Percentiles rank a stretch among this genome's conserved stretches.
phyloP scores from a whole-genome alignment of 2,329 filamentous ascomycete genomes.

The Aspergillus melleus region DNA sequence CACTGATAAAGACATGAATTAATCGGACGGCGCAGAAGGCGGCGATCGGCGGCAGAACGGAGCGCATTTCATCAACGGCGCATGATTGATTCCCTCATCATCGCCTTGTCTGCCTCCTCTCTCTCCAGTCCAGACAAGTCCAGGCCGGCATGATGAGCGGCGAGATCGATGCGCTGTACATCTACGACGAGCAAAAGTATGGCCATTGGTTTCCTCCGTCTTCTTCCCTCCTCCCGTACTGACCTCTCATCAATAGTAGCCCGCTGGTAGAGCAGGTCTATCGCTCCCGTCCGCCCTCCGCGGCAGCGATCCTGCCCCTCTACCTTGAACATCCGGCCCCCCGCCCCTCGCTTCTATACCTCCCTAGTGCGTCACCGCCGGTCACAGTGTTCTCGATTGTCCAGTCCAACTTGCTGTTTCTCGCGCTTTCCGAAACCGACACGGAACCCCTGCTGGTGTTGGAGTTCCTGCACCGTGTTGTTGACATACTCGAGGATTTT shows the following conservation, averaged over 20 bases:
- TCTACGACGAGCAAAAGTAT: conserved; percentile 94
- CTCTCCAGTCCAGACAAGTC: conserved; percentile 19
- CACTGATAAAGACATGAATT: neutral
- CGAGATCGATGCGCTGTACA: conserved; percentile 91
- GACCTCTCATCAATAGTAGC: conserved; percentile 55
- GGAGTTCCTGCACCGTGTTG: conserved; percentile 89
- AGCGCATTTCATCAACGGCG: neutral
- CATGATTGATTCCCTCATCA: neutral
- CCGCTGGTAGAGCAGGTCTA: conserved; percentile 88
- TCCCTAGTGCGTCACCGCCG: conserved; percentile 77
- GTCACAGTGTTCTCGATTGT: conserved; percentile 83
- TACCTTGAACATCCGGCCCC: conserved; percentile 81
- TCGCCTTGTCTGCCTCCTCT: conserved; percentile 8
- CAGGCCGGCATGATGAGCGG: conserved; percentile 66
- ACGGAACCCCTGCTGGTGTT: conserved; percentile 85
- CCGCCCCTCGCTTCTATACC: conserved; percentile 81
- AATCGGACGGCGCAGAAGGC: conserved; percentile 20
- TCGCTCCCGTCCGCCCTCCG: conserved; percentile 74
- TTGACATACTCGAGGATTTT: conserved; percentile 93
- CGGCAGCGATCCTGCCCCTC: conserved; percentile 74
- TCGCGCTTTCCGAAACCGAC: conserved; percentile 81
- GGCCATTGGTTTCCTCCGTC: conserved; percentile 21
- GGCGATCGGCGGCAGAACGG: conserved; percentile 35
- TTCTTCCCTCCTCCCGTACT: conserved; percentile 9
- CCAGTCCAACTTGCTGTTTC: conserved; percentile 84